A percentile compares a stretch with the other conserved stretches of the same genome.
Conservation (phyloP, 768 basidiomycete species). For the Leccinum variicolor region DNA sequence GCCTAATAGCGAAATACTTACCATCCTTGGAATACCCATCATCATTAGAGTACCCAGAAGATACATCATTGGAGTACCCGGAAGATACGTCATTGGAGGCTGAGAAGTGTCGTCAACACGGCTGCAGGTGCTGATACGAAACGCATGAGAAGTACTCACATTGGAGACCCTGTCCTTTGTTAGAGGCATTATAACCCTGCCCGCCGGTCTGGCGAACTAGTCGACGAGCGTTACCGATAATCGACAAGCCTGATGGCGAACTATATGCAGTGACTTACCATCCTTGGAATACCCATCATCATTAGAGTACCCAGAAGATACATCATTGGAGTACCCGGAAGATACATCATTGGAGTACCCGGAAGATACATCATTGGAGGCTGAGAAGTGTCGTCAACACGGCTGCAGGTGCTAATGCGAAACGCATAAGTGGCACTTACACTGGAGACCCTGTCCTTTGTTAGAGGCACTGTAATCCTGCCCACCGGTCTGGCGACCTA, state of each 20-base stretch:
- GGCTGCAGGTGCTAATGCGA: neutral
- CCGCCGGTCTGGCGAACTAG: conserved; percentile 60
- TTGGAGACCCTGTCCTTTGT: conserved; percentile 36
- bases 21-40: too few relatives aligned
- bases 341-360: neutral
- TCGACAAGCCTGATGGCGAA: conserved; percentile 2
- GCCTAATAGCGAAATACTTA: neutral
- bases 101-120: neutral
- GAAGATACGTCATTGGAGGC: neutral
- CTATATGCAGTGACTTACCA: neutral
- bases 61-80: neutral
- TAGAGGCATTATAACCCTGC: conserved; percentile 55
- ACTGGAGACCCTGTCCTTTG: conserved; percentile 32
- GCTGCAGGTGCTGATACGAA: neutral
- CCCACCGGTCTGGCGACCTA: conserved; percentile 60
- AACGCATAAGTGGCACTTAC: neutral
- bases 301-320: too few relatives aligned
- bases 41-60: neutral
- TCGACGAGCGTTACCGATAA: conserved; percentile 6
- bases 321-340: too few relatives aligned
- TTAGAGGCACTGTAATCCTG: conserved; percentile 58
- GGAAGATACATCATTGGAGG: too few relatives aligned
- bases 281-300: neutral
- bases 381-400: too few relatives aligned
- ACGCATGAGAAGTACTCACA: neutral